Base-by-base conservation (phyloP, 768 basidiomycete species). In the Trametes coccinea region DNA sequence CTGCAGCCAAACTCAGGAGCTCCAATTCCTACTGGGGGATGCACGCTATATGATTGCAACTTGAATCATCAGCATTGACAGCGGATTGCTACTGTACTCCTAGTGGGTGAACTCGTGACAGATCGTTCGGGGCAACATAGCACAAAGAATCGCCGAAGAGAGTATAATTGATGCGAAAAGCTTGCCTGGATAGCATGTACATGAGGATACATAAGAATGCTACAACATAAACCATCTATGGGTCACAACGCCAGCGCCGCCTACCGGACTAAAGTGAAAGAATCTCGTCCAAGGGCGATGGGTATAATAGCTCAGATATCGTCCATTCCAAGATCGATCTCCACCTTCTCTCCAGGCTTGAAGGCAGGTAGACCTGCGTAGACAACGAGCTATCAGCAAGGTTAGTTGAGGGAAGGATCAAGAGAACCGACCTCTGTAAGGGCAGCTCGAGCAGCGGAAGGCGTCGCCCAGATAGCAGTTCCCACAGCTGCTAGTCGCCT, bases 391-490 rank as follows among this genome's bases (percentile, higher is more conserved):
- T 8, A 14, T 22, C n/a, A 58, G 37, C 0, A 22, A 22, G 22
- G 16, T 22, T 13, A 17, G 29, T 9, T 5, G 34, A 33, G 56
- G 59, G 53, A 44, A 39, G 33, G 46, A 52, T 39, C 41, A 52
- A 56, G 53, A 14, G n/a, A 84, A 92, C 62, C 67, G 22, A 98
- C 96, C 96, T 47, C 93, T 80, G 76, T 98, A 99, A 31, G 97
- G 97, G 74, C 97, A 99, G 55, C 93, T 86, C 27, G 89, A 89
- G 75, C 97, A 99, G 71, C 97, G 81, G 78, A 99, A 99, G 2
- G 97, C 97, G 75, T 99, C 97, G 9, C 97, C 97, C 40, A 98
- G 78, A 80, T 93, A 98, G 80, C 97, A 99, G 78, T 82, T 98
- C 14, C 95, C 96, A 78, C 97, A 98, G 71, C 93, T 94, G 72